Conservation (phyloP, 139 green algal genomes). For the Nannochloris sp. region DNA sequence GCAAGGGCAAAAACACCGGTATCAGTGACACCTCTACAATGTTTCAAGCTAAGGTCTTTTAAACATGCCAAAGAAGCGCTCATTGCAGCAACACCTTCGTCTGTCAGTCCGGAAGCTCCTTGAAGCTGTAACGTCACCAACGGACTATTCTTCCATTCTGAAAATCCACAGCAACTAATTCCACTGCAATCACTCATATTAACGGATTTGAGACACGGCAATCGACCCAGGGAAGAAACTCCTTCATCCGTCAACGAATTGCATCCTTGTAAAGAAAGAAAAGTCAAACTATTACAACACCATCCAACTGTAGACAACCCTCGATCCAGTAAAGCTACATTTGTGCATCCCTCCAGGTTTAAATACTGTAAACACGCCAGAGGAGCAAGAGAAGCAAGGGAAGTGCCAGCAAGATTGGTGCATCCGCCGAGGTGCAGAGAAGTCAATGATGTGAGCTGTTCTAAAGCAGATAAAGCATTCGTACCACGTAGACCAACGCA, state of each 20-base stretch:
- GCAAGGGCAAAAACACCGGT: constrained; percentile 20
- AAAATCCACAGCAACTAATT: background rate
- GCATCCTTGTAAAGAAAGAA: constrained; percentile 30
- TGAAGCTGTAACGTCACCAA: constrained; percentile 26
- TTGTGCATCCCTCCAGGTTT: constrained; percentile 16
- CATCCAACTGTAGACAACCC: constrained; percentile 1
- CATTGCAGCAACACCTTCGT: constrained; percentile 26
- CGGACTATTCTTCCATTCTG: background rate
- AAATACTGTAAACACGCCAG: constrained; percentile 7
- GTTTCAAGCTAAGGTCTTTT: constrained; percentile 29
- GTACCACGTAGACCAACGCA: constrained; percentile 19
- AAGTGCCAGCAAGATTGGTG: constrained; percentile 9
- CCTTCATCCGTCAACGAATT: constrained; percentile 28
- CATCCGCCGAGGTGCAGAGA: constrained; percentile 22
- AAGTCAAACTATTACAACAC: background rate
- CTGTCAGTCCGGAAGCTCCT: constrained; percentile 18
- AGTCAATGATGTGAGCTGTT: background rate
- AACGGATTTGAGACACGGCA: constrained; percentile 16
- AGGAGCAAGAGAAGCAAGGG: background rate
- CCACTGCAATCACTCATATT: constrained; percentile 33
- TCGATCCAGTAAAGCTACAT: constrained; percentile 12
- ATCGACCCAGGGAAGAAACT: constrained; percentile 14
- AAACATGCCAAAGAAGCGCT: background rate
- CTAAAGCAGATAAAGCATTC: constrained; percentile 4
- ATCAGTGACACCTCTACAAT: constrained; percentile 34